Base-by-base conservation (phyloP, 2,329 filamentous ascomycete species). In the Venturia carpophila region DNA sequence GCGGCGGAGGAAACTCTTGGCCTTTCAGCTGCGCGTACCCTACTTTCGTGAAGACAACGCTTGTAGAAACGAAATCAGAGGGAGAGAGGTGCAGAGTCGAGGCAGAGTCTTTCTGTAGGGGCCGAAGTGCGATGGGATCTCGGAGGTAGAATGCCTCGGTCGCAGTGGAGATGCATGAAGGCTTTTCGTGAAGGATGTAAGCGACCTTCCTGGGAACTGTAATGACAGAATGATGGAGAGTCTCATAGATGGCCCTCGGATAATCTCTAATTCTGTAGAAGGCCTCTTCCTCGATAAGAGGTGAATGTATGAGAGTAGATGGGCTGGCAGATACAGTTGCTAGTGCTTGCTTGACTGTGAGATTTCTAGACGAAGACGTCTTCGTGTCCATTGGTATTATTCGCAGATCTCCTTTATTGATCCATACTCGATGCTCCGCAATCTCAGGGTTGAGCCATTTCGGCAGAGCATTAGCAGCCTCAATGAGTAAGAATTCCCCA, bases 401-500 rank as follows among this genome's bases (percentile, higher is more conserved):
- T 60, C 85, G 80, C 21, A 97, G 81, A 65, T 87, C 84, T 65
- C 89, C 90, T 41, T 86, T 79, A 70, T 96, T 85, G 65, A 99
- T 87, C 94, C 94, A 99, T 42, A 95, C 84, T 65, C 94, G 84
- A 73, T 96, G 90, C 68, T 88, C 84, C 68, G 95, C 92, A 47
- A 93, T 88, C 68, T 96, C 92, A 0, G 94, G 94, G 69, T 88
- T 96, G 34, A 99, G 78, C 95, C 94, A 99, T 67, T 84, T 86
- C 2, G 94, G 94, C 2, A 97, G 79, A 17, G 88, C 87, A 69
- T 90, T 92, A 37, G 95, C 93, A 39, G 93, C 94, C 78, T 99
- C 94, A 65, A 97, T 88, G 21, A 99, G 85, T 62, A 99, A 82
- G 71, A 99, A 99, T 73, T 99, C 92, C 70, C 95, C 95, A 76